phyloP scores from a whole-genome alignment of 306 rosid species.

The Morella rubra region DNA sequence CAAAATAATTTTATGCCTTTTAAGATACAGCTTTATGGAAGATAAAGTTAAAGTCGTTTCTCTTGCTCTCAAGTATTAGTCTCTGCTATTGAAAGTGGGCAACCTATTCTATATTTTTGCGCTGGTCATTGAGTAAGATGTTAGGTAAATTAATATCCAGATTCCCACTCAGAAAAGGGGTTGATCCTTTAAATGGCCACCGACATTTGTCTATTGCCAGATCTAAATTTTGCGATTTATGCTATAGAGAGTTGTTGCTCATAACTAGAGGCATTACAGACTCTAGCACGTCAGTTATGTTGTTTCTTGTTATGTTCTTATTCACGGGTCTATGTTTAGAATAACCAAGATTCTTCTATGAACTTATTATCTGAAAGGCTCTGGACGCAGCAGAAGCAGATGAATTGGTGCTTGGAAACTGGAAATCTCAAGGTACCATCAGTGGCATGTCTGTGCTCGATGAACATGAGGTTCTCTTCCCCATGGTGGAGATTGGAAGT shows the following conservation, averaged over 20 bases:
- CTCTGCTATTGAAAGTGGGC: not conserved
- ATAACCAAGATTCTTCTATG: slow-evolving; percentile 30
- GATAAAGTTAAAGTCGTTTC: not conserved
- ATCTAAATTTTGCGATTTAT: not conserved
- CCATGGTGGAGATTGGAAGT: slow-evolving; percentile 78
- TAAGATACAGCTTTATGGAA: not conserved
- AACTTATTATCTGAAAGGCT: slow-evolving; percentile 41
- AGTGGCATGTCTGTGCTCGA: slow-evolving; percentile 67
- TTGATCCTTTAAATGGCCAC: not conserved
- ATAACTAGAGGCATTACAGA: not conserved
- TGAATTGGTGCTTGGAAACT: slow-evolving; percentile 78
- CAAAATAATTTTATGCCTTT: not conserved
- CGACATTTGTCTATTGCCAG: not conserved
- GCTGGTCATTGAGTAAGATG: not conserved
- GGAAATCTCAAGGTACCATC: slow-evolving; percentile 71
- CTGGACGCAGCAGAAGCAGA: slow-evolving; percentile 50
- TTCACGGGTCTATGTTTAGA: not conserved
- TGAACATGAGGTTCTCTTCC: slow-evolving; percentile 65
- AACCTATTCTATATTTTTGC: not conserved
- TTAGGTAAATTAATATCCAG: not conserved
- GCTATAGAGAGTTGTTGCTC: not conserved
- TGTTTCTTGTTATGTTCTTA: not conserved
- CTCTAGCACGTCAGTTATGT: not conserved
- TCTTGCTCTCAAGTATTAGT: not conserved
- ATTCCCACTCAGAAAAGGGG: not conserved